phyloP scores from a whole-genome alignment of 805 yeast species.

The Schizosaccharomyces cryophilus region DNA sequence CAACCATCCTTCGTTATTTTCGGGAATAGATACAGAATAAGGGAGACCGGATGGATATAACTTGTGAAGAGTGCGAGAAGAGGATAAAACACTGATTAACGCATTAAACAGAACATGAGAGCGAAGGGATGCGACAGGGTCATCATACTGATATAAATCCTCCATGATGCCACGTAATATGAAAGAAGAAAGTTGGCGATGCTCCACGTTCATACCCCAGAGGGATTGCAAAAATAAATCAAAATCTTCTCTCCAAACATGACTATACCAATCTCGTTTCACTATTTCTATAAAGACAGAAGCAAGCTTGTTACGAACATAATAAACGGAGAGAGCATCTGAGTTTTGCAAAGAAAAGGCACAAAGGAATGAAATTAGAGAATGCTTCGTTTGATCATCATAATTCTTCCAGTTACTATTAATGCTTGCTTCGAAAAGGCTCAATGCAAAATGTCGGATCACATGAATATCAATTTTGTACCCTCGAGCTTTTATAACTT shows the following conservation, averaged over 20 bases:
- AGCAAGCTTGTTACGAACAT: conserved; percentile 69
- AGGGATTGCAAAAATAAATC: conserved; percentile 37
- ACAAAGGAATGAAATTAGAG: conserved; percentile 17
- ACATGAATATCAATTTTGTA: conserved; percentile 16
- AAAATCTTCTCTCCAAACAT: conserved; percentile 50
- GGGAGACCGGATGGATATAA: conserved; percentile 37
- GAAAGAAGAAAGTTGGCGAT: conserved; percentile 54
- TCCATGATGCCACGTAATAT: conserved; percentile 74
- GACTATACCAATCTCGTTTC: conserved; percentile 50
- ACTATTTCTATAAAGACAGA: conserved; percentile 79
- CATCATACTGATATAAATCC: conserved; percentile 77
- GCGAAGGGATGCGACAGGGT: conserved; percentile 44
- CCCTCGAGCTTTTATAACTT: background rate
- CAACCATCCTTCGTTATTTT: background rate
- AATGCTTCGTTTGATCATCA: conserved; percentile 27
- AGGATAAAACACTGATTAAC: conserved; percentile 23
- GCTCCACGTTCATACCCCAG: conserved; percentile 40
- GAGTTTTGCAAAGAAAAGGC: conserved; percentile 22
- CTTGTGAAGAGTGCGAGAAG: conserved; percentile 34
- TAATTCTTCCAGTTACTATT: conserved; percentile 28
- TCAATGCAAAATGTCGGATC: conserved; percentile 62
- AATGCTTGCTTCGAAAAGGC: conserved; percentile 52
- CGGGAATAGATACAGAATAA: background rate
- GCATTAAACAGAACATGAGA: background rate
- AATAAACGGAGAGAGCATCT: conserved; percentile 32